A percentile compares a stretch with the other conserved stretches of the same genome.
Evolutionary conservation across 345 rosid species (phyloP).

Genomic region (Populus simonii): DNA sequence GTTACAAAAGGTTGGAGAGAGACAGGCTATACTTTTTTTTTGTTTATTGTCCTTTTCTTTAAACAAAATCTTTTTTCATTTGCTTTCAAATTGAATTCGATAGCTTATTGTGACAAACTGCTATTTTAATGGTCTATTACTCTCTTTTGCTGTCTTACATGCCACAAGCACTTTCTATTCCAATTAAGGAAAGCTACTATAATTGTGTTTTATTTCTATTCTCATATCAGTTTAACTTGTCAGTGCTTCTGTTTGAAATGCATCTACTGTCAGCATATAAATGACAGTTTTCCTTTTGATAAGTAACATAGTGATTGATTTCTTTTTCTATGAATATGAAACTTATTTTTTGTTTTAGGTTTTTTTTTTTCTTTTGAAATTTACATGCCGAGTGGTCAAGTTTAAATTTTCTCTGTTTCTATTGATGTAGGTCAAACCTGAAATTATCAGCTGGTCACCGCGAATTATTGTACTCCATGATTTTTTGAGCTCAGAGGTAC

Average conservation of each 20-base stretch:
- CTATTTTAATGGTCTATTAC: too few species aligned
- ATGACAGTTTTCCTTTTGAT: neutral
- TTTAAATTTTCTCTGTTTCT: slow-evolving; percentile 4
- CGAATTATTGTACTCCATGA: slow-evolving; percentile 78
- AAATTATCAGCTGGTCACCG: slow-evolving; percentile 88
- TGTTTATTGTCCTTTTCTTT: neutral
- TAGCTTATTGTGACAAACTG: too few species aligned
- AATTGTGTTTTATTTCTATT: neutral
- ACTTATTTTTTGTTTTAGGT: neutral
- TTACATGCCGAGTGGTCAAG: neutral
- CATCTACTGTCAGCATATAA: neutral
- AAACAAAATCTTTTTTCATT: too few species aligned
- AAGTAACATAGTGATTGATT: too few species aligned
- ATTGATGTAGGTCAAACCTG: slow-evolving; percentile 82
- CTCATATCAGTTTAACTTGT: neutral
- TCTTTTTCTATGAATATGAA: neutral
- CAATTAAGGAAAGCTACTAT: too few species aligned
- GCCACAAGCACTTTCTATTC: too few species aligned
- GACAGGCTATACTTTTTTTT: neutral
- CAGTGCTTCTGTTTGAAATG: neutral
- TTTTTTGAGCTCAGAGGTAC: slow-evolving; percentile 91
- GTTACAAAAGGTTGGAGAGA: neutral
- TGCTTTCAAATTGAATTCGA: too few species aligned
- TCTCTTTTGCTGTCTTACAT: too few species aligned
- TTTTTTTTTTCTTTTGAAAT: neutral